A percentile compares a stretch with the other conserved stretches of the same genome.
Evolutionary conservation across 768 basidiomycete species (phyloP).

Genomic region (Phlebiopsis flavidoalba): DNA sequence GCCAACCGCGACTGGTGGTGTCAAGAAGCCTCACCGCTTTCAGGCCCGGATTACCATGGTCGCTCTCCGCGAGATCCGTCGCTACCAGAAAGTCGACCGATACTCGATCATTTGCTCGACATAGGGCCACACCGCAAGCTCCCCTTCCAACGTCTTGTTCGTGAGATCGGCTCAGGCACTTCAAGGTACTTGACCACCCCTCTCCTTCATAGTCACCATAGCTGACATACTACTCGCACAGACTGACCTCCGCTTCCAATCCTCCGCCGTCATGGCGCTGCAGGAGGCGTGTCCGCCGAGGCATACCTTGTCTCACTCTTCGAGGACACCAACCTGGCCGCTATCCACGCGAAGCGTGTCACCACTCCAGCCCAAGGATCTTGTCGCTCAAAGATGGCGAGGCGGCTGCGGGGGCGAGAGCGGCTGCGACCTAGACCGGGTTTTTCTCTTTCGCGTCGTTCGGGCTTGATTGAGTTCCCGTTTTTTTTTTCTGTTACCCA

Average conservation of each 20-base stretch:
- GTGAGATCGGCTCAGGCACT: slow-evolving; percentile 64
- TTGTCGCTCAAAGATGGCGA: slow-evolving; percentile 37
- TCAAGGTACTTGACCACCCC: slow-evolving; percentile 38
- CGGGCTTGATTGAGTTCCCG: slow-evolving; percentile 7
- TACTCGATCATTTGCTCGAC: slow-evolving; percentile 62
- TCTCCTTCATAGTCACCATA: background rate
- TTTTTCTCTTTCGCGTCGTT: no score
- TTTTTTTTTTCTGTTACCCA: background rate
- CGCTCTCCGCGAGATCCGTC: no score
- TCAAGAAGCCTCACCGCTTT: no score
- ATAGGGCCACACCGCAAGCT: slow-evolving; percentile 46
- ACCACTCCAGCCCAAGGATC: slow-evolving; percentile 86
- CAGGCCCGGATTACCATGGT: no score
- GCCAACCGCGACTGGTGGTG: no score
- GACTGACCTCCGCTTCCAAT: no score
- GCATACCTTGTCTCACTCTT: slow-evolving; percentile 78
- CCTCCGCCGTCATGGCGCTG: slow-evolving; percentile 80
- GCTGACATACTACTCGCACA: no score
- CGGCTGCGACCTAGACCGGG: no score
- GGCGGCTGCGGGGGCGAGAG: no score
- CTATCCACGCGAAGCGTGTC: slow-evolving; percentile 83
- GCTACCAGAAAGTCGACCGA: no score
- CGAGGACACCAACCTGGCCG: slow-evolving; percentile 80
- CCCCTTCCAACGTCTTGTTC: slow-evolving; percentile 62
- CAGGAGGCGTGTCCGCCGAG: slow-evolving; percentile 87